Conservation (phyloP, 2,329 filamentous ascomycete genomes). For the Neofusicoccum ribis region DNA sequence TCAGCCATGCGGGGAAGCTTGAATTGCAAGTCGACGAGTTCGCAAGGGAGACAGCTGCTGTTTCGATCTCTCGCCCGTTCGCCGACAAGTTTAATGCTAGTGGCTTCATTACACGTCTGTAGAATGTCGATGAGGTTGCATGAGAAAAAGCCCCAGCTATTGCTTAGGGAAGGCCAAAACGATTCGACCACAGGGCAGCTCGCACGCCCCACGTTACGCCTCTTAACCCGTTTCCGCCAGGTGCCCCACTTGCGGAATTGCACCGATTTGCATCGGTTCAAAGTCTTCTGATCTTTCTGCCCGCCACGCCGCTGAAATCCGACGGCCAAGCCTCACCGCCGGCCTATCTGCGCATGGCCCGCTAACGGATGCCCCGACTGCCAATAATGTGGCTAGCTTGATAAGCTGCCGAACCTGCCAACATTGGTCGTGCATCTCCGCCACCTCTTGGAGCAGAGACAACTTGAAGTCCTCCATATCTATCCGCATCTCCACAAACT, state of each 20-base stretch:
- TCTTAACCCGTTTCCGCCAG: background rate
- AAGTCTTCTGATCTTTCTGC: background rate
- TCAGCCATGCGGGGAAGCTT: too few species aligned
- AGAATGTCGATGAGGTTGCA: background rate
- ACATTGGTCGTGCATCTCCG: constrained; percentile 4
- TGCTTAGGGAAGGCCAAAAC: background rate
- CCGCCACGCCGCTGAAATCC: constrained; percentile 9
- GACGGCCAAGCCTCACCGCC: constrained; percentile 11
- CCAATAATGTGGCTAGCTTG: constrained; percentile 1
- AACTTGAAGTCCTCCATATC: background rate
- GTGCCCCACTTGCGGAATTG: background rate
- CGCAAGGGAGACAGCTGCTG: too few species aligned
- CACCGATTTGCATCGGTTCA: background rate
- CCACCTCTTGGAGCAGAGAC: background rate
- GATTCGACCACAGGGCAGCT: background rate
- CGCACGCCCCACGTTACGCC: background rate
- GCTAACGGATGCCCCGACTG: background rate
- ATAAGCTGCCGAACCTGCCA: background rate
- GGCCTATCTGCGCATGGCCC: constrained; percentile 12
- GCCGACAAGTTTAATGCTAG: too few species aligned
- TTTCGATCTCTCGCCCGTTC: too few species aligned
- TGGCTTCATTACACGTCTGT: too few species aligned
- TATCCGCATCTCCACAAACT: background rate
- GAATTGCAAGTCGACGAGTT: too few species aligned
- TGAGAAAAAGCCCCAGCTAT: background rate